Conservation (phyloP, 2,329 filamentous ascomycete genomes). For the Chalaropsis ovoidea region DNA sequence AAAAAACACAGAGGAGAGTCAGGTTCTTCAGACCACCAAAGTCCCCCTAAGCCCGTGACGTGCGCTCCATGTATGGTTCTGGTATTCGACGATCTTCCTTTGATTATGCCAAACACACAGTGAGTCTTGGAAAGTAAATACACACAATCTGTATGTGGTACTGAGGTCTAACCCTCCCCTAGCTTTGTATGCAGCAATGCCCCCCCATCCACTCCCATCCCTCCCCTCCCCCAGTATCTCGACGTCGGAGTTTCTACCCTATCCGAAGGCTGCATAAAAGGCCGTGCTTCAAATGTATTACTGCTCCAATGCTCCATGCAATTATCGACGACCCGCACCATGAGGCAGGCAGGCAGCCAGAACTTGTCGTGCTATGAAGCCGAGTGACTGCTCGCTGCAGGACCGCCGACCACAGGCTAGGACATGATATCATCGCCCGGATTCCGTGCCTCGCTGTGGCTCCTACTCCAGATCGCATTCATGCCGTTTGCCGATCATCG, state of each 20-base stretch:
- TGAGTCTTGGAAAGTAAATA: background rate
- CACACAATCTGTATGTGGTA: background rate
- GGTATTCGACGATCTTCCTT: background rate
- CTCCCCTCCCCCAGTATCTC: background rate
- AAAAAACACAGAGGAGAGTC: background rate
- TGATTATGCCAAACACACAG: background rate
- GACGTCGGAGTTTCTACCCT: background rate
- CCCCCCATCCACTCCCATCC: background rate
- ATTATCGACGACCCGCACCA: background rate
- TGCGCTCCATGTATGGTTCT: background rate
- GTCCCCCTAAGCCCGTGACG: background rate
- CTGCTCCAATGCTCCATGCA: background rate
- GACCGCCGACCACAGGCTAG: background rate
- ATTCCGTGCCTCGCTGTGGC: background rate
- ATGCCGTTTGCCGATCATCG: conserved; percentile 9
- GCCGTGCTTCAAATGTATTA: background rate
- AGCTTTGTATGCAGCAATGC: background rate
- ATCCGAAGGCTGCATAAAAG: conserved; percentile 1
- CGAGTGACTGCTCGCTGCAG: background rate
- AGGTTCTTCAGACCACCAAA: background rate
- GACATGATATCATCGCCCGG: background rate
- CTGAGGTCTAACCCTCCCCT: no score
- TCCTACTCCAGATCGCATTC: background rate
- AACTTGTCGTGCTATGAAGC: no score
- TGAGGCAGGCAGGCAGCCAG: background rate